Evolutionary conservation across 2,329 filamentous ascomycete genomes (phyloP).

Genomic region (Ophiocordyceps camponoti-floridani): DNA sequence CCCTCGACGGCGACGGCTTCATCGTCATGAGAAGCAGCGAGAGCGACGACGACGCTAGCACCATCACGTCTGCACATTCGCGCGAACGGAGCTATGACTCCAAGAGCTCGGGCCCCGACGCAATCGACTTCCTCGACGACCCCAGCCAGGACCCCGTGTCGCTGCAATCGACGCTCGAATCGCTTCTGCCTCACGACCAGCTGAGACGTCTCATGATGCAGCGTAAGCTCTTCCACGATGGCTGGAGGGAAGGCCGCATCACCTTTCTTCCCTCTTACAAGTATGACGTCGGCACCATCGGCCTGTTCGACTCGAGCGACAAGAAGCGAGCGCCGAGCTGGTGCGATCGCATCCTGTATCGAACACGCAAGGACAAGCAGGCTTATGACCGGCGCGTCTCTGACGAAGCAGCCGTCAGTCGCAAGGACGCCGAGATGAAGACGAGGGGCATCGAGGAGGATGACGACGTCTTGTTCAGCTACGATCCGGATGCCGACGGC

Average conservation of each 20-base stretch:
- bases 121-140: conserved; percentile 49
- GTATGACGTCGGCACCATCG: conserved; percentile 87
- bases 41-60: conserved; percentile 26
- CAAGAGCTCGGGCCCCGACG: conserved; percentile 31
- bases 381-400: conserved; percentile 43
- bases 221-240: conserved; percentile 73
- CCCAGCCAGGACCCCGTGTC: conserved; percentile 66
- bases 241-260: conserved; percentile 80
- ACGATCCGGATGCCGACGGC: conserved; percentile 66
- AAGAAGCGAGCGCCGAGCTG: conserved; percentile 87
- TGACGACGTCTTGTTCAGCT: conserved; percentile 80
- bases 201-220: conserved; percentile 54
- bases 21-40: conserved; percentile 27
- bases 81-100: conserved; percentile 21
- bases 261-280: conserved; percentile 91
- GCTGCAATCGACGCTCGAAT: conserved; percentile 73
- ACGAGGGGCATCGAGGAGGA: conserved; percentile 59
- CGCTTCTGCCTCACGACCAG: conserved; percentile 79
- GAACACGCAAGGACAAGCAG: conserved; percentile 54
- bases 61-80: conserved; percentile 14
- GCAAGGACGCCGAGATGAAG: conserved; percentile 73
- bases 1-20: conserved; percentile 27
- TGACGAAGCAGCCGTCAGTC: conserved; percentile 49
- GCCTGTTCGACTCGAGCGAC: conserved; percentile 86
- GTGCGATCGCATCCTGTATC: conserved; percentile 87